Evolutionary conservation across 2,329 filamentous ascomycete genomes (phyloP), one percentile per base, ranked within the genome.

Genomic region (Colletotrichum navitas): DNA sequence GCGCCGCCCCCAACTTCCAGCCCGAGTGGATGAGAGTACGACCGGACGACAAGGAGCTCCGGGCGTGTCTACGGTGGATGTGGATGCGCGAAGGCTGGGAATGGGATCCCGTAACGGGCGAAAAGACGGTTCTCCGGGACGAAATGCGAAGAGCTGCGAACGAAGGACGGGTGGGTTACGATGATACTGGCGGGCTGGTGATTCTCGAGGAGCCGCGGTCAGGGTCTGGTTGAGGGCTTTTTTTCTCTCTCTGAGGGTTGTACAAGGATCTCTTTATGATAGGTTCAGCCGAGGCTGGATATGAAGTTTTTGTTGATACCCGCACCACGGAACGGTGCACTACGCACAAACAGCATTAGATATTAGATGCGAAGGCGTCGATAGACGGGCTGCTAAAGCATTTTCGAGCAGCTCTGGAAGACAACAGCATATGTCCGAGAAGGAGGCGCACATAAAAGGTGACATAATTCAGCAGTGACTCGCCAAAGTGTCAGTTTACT

Each of bases 21-120:
- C 93, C 94, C 0, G 95, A 98, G 80, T 98, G 95, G 95, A 96
- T 94, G 87, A 88, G 93, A 3, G 94, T 97, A 1, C 79, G 92
- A 60, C 94, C 95, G 0, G 83, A 86, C 54, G 95, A 98, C 80
- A 98, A 97, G 81, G 95, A 98, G 80, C 83, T 98, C n/a, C 87
- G 93, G 54, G 94, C 94, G 0, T 97, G 91, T 81, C 81, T 98
- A 77, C 87, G 92, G 49, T 98, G 95, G 94, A 93, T 94, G 89
- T 97, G 95, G 94, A 88, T 96, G 82, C 90, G 91, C 56, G 93
- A 97, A 76, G 94, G 94, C 0, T 95, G 91, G 88, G 85, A 90
- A 51, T 97, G 94, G 94, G 88, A 97, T 82, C 89, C 90, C 1
- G 79, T 83, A 36, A 94, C 92, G 0, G 94, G 94, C 1, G 86